Conservation (phyloP, 257 asterid genomes). For the Mitragyna speciosa region DNA sequence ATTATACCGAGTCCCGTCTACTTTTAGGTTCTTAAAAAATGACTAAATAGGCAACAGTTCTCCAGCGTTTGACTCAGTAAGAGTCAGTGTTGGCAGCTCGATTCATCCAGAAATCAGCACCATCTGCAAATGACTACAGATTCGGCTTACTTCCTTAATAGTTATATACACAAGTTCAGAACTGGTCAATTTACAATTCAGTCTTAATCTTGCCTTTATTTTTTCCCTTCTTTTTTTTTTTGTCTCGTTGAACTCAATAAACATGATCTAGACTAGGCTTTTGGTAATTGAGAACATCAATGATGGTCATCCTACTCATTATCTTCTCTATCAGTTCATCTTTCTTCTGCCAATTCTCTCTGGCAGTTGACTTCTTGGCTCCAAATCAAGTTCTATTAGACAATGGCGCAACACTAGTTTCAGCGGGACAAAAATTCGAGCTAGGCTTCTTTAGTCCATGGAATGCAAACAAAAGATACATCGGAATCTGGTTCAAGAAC, state of each 20-base stretch:
- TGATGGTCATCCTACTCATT: slow-evolving; percentile 3
- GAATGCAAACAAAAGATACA: background rate
- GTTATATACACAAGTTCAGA: background rate
- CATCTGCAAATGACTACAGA: background rate
- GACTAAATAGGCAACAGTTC: background rate
- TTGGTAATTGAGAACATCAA: background rate
- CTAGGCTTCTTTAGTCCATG: slow-evolving; percentile 25
- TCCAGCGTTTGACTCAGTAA: background rate
- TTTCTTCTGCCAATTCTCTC: slow-evolving; percentile 16
- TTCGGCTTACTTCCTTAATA: background rate
- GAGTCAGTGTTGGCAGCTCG: background rate
- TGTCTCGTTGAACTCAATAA: background rate
- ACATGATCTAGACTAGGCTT: background rate
- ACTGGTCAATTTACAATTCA: background rate
- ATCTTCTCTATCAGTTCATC: slow-evolving; percentile 12
- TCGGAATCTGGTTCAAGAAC: slow-evolving; percentile 39
- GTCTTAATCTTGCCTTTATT: too few relatives aligned
- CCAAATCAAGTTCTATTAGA: slow-evolving; percentile 17
- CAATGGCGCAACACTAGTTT: slow-evolving; percentile 19
- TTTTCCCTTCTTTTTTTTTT: background rate
- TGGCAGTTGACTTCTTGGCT: slow-evolving; percentile 13
- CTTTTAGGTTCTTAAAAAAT: background rate
- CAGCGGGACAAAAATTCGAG: slow-evolving; percentile 21
- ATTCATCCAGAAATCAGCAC: background rate
- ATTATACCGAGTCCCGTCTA: background rate